Base-by-base conservation (phyloP, 2,329 filamentous ascomycete species). In the Colletotrichum gloeosporioides region DNA sequence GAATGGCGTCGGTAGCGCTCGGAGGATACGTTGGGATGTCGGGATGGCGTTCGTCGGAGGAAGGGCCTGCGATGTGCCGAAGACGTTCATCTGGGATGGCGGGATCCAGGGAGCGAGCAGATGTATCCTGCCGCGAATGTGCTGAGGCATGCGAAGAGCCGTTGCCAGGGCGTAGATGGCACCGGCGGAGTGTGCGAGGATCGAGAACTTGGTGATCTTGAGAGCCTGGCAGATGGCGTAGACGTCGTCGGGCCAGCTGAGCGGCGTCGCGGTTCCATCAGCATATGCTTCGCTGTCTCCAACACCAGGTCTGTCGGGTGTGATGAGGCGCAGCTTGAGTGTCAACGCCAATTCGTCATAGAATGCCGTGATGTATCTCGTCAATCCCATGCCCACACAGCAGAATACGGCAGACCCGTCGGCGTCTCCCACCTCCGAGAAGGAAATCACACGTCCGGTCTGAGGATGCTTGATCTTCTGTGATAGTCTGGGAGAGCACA, bases 131-230 rank as follows among this genome's bases (percentile, higher is more conserved):
- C 97, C 97, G 8, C 96, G 94, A 77, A 99, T 98, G 82, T 98
- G 95, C 81, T 98, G 96, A 6, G 97, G 97, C 91, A 99, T 98
- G 61, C 97, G 95, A 61, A 99, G 89, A 0, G 97, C 97, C 1
- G 97, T 99, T 0, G 97, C 97, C 22, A 99, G 90, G 3, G 97
- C 97, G 82, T 99, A 99, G 69, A 99, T 98, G n/a, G 97, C 96
- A 18, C 97, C 97, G 1, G 97, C 97, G 1, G 96, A 99, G 84
- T 99, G 97, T 3, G 97, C 97, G 3, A 99, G 90, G 25, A 99
- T 95, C 8, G 96, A 99, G 83, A 99, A 99, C 79, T 98, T 98
- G 13, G 94, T 97, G 78, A 99, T 98, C 80, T 95, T 96, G 61
- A 99, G 89, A 16, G 94, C 89, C 82, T 98, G 95, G 83, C 97